These are phyloP conservation scores for Psilocybe cubensis DNA, from an alignment of 768 basidiomycete genomes.

Conservation along the genomic window DNA sequence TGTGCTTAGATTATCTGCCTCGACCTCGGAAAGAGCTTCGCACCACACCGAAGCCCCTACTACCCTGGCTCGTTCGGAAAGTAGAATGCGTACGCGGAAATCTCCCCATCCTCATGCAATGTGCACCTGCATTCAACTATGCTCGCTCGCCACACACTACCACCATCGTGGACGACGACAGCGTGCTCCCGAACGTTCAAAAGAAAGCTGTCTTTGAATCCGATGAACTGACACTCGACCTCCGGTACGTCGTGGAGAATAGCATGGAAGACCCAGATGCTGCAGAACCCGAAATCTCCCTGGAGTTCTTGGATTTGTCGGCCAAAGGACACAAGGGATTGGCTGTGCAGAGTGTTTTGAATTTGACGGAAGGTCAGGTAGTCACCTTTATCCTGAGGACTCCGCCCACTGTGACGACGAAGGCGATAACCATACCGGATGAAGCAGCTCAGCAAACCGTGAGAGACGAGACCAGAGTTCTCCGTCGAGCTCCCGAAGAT, in stretches of 20 bases:
- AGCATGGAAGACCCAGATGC: constrained; percentile 46
- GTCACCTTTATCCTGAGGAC: constrained; percentile 89
- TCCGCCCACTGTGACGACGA: constrained; percentile 40
- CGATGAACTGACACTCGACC: constrained; percentile 62
- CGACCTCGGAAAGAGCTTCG: constrained; percentile 49
- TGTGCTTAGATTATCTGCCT: constrained; percentile 71
- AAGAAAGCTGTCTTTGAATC: constrained; percentile 69
- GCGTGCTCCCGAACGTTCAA: constrained; percentile 11
- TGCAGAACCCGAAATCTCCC: constrained; percentile 50
- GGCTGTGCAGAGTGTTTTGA: constrained; percentile 59
- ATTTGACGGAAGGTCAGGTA: constrained; percentile 80
- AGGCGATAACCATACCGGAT: neutral
- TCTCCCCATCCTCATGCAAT: constrained; percentile 83
- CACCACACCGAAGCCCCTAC: constrained; percentile 56
- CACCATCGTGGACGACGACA: constrained; percentile 50
- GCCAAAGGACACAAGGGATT: constrained; percentile 76
- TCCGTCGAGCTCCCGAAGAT: constrained; percentile 51
- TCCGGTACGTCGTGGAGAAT: constrained; percentile 73
- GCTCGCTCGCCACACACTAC: constrained; percentile 78
- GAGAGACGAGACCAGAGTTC: neutral
- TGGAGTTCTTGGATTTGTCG: constrained; percentile 68
- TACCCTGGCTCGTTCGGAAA: constrained; percentile 85
- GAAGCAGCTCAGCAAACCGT: neutral
- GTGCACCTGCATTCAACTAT: constrained; percentile 97
- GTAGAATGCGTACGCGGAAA: constrained; percentile 88